Conservation (phyloP, 805 yeast genomes). For the Schizosaccharomyces octosporus region DNA sequence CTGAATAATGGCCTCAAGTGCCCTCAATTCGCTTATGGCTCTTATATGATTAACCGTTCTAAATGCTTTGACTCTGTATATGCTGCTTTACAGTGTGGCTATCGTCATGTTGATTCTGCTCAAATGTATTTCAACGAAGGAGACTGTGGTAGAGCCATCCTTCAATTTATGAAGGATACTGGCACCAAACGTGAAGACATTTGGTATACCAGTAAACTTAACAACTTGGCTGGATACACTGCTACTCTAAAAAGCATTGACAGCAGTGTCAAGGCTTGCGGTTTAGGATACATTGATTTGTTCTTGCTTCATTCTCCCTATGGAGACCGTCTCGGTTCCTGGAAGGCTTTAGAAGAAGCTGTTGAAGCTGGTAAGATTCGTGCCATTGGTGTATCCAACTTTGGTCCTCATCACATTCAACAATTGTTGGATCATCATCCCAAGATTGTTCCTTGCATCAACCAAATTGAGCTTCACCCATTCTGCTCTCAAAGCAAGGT, state of each 20-base stretch:
- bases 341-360: slow-evolving; percentile 52
- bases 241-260: slow-evolving; percentile 37
- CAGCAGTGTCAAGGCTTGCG: slow-evolving; percentile 25
- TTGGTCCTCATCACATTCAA: slow-evolving; percentile 34
- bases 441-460: slow-evolving; percentile 38
- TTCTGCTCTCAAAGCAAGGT: slow-evolving; percentile 49
- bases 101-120: slow-evolving; percentile 34
- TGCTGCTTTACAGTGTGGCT: neutral
- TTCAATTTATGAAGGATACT: slow-evolving; percentile 18
- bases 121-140: slow-evolving; percentile 42
- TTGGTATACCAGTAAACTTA: slow-evolving; percentile 15
- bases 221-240: slow-evolving; percentile 21
- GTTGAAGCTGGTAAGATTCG: slow-evolving; percentile 31
- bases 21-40: neutral
- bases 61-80: neutral
- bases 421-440: slow-evolving; percentile 18
- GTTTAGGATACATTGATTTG: slow-evolving; percentile 36
- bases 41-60: neutral
- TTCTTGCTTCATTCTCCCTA: slow-evolving; percentile 34
- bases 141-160: slow-evolving; percentile 35
- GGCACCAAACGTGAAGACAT: slow-evolving; percentile 17
- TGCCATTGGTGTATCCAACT: slow-evolving; percentile 57
- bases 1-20: neutral
- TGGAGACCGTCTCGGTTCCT: slow-evolving; percentile 32
- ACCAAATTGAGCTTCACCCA: slow-evolving; percentile 67